Evolutionary conservation across 768 basidiomycete species (phyloP).

Genomic region (Serendipita sp.): DNA sequence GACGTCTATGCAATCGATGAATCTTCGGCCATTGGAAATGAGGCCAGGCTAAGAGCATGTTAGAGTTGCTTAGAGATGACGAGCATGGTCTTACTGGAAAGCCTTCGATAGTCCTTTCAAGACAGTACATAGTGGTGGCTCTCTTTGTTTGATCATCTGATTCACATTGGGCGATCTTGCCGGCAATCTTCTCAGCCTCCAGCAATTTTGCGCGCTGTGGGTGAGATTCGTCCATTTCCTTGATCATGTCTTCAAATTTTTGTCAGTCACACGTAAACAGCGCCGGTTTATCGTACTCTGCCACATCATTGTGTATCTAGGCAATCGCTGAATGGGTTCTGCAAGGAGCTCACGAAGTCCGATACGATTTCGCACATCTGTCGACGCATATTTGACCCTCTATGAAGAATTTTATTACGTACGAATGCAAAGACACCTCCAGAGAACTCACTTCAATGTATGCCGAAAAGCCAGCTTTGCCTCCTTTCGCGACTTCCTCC

Average conservation of each 20-base stretch:
- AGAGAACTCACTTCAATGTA: conserved; percentile 63
- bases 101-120: conserved; percentile 70
- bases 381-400: conserved; percentile 74
- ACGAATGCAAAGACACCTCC: background rate
- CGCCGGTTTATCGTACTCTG: conserved; percentile 25
- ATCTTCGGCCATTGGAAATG: conserved; percentile 76
- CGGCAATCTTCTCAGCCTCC: conserved; percentile 77
- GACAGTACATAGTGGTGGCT: conserved; percentile 73
- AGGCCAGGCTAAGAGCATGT: conserved; percentile 36
- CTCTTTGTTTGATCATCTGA: conserved; percentile 83
- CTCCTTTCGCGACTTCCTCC: conserved; percentile 61
- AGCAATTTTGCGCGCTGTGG: conserved; percentile 59
- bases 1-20: conserved; percentile 85
- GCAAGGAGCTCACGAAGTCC: conserved; percentile 83
- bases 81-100: conserved; percentile 39
- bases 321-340: conserved; percentile 93
- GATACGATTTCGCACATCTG: conserved; percentile 61
- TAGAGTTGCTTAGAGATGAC: conserved; percentile 8
- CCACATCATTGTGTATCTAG: conserved; percentile 84
- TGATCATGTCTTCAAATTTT: conserved; percentile 50
- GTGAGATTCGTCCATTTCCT: conserved; percentile 67
- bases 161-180: conserved; percentile 81
- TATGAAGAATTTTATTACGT: conserved; percentile 18
- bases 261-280: background rate
- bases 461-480: conserved; percentile 55